Evolutionary conservation across 2,329 filamentous ascomycete species (phyloP).

Genomic region (Pestalotiopsis sp.): DNA sequence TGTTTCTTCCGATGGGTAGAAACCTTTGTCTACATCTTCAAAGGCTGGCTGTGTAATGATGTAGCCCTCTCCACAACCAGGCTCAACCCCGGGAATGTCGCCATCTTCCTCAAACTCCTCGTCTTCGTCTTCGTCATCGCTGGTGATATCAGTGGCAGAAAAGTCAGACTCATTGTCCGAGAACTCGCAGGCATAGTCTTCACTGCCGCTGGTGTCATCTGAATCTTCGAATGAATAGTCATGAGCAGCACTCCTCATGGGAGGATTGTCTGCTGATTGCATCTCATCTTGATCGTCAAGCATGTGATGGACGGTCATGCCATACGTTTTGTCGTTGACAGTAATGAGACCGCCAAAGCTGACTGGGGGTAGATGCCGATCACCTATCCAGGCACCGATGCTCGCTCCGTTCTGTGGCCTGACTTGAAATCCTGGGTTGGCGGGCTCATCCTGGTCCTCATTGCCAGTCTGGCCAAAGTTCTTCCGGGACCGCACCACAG

Average conservation of each 20-base stretch:
- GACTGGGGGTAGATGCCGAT: constrained; percentile 85
- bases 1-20: constrained; percentile 73
- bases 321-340: constrained; percentile 82
- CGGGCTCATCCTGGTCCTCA: constrained; percentile 44
- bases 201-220: constrained; percentile 46
- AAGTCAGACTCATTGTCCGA: constrained; percentile 58
- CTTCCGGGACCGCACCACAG: constrained; percentile 63
- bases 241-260: constrained; percentile 25
- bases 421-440: constrained; percentile 78
- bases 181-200: constrained; percentile 63
- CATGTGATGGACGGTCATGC: constrained; percentile 98
- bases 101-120: constrained; percentile 63
- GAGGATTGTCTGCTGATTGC: constrained; percentile 13
- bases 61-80: constrained; percentile 75
- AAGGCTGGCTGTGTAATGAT: constrained; percentile 89
- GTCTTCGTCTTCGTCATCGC: constrained; percentile 55
- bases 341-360: constrained; percentile 88
- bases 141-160: constrained; percentile 44
- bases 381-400: constrained; percentile 86
- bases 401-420: constrained; percentile 84
- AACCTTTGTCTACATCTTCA: constrained; percentile 81
- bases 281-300: constrained; percentile 68
- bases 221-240: constrained; percentile 34
- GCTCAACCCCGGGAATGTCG: constrained; percentile 78
- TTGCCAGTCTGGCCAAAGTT: constrained; percentile 22